Base-by-base conservation (phyloP, 129 eudicot species). In the Tagetes patula region DNA sequence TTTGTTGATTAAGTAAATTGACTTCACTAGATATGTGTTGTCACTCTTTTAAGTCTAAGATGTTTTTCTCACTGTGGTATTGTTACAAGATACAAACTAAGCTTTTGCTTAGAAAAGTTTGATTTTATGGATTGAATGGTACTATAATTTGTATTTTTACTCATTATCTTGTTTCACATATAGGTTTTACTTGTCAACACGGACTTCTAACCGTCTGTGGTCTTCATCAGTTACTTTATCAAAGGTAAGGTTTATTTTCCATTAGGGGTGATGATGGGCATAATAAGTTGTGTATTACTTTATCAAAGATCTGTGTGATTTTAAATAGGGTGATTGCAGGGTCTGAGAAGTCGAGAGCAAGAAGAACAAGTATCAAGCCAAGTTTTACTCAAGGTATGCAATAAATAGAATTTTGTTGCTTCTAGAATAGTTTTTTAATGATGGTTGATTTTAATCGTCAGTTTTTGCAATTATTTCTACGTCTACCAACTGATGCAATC, bases 321-420 rank as follows among this genome's bases (percentile, higher is more conserved):
- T 73, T 13, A n/a, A 13, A 72, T 66, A 38, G 30, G 43, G 60
- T 75, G 60, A 54, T 52, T 69, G 67, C 69, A 95, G 99, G 97
- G 96, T 60, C 37, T 90, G 81, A 85, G 99, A 65, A 88, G 82
- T 69, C 97, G 99, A 77, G 97, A 95, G 73, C 84, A 90, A 85
- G 99, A 95, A 81, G 99, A 95, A 65, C 81, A 75, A 54, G 89
- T 90, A 79, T 90, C 99, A 73, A 95, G 99, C 84, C 91, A 84
- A 81, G 74, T 67, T 81, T 79, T 95, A 69, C 78, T 90, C 77
- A 86, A 88, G 96, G 99, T 95, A 71, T 36, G 80, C 49, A 36
- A 48, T 75, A 74, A 14, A 13, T 60, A 61, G 36, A 69, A 20
- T 59, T 11, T 0, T 41, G 36, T 0, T 54, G 4, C n/a, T 40